A percentile compares a stretch with the other conserved stretches of the same genome.
These are phyloP conservation scores for Oryza glaberrima DNA, from an alignment of 176 grass and related monocot species.

Conservation along the genomic window DNA sequence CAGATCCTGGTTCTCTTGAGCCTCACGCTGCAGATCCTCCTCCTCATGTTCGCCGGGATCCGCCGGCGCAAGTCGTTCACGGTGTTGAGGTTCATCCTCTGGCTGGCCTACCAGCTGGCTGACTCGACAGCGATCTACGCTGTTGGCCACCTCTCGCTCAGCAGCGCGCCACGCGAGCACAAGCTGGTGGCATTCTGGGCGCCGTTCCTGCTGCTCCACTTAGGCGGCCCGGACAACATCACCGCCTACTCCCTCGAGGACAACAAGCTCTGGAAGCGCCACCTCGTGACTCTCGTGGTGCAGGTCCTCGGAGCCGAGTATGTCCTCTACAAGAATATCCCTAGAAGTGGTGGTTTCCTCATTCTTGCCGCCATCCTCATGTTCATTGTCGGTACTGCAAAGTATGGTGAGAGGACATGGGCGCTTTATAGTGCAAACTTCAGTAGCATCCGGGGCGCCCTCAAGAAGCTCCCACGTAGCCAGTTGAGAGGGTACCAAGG, in stretches of 20 bases:
- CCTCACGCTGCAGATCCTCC: neutral
- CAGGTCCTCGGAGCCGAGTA: too few species aligned
- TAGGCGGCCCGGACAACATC: slow-evolving; percentile 53
- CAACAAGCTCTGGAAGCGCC: too few species aligned
- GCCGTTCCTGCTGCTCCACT: slow-evolving; percentile 53
- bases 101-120: slow-evolving; percentile 36
- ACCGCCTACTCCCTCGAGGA: slow-evolving; percentile 32
- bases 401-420: too few species aligned
- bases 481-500: too few species aligned
- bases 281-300: too few species aligned
- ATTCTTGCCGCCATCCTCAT: too few species aligned
- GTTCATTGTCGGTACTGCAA: too few species aligned
- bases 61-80: neutral
- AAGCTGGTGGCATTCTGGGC: slow-evolving; percentile 37
- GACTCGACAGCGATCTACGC: slow-evolving; percentile 42
- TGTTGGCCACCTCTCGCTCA: slow-evolving; percentile 27
- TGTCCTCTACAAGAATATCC: too few species aligned
- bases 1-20: slow-evolving; percentile 21
- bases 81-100: slow-evolving; percentile 7
- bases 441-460: too few species aligned
- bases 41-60: neutral
- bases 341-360: too few species aligned
- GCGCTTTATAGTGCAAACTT: too few species aligned
- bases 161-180: neutral
- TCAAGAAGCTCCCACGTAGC: too few species aligned